These are phyloP conservation scores for Pichia rugopelliculosa DNA, from an alignment of 805 yeast species.

Conservation along the genomic window DNA sequence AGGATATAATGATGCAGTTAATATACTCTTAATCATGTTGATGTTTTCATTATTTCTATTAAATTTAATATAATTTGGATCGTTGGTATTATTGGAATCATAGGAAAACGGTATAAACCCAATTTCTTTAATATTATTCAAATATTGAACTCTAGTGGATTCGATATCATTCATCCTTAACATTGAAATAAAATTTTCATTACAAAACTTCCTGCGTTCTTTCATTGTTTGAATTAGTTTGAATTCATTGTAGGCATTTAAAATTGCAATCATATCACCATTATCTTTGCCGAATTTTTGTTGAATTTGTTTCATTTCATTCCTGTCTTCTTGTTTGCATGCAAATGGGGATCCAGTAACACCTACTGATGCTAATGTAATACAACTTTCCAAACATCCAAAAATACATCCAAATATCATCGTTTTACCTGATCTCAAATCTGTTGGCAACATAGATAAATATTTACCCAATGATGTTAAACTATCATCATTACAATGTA, in stretches of 20 bases:
- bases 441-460: slow-evolving; percentile 77
- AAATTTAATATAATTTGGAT: slow-evolving; percentile 20
- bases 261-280: slow-evolving; percentile 73
- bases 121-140: slow-evolving; percentile 63
- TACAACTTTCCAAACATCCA: slow-evolving; percentile 69
- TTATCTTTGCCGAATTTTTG: slow-evolving; percentile 37
- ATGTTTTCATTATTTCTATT: slow-evolving; percentile 47
- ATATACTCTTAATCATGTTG: slow-evolving; percentile 52
- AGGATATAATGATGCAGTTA: slow-evolving; percentile 81
- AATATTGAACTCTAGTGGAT: slow-evolving; percentile 63
- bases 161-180: slow-evolving; percentile 62
- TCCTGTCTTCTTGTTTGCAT: slow-evolving; percentile 54
- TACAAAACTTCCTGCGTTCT: slow-evolving; percentile 38
- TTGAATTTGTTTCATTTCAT: slow-evolving; percentile 45
- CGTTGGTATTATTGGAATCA: slow-evolving; percentile 8
- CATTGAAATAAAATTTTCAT: slow-evolving; percentile 54
- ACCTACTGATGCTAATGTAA: slow-evolving; percentile 74
- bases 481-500: slow-evolving; percentile 31
- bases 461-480: slow-evolving; percentile 76
- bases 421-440: slow-evolving; percentile 77
- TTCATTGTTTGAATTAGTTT: slow-evolving; percentile 22
- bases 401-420: slow-evolving; percentile 74
- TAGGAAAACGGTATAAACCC: slow-evolving; percentile 64
- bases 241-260: slow-evolving; percentile 53
- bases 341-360: slow-evolving; percentile 71